A percentile compares a stretch with the other conserved stretches of the same genome.
These are phyloP conservation scores for Cenchrus americanus DNA, from an alignment of 176 grass and related monocot genomes.

Conservation along the genomic window DNA sequence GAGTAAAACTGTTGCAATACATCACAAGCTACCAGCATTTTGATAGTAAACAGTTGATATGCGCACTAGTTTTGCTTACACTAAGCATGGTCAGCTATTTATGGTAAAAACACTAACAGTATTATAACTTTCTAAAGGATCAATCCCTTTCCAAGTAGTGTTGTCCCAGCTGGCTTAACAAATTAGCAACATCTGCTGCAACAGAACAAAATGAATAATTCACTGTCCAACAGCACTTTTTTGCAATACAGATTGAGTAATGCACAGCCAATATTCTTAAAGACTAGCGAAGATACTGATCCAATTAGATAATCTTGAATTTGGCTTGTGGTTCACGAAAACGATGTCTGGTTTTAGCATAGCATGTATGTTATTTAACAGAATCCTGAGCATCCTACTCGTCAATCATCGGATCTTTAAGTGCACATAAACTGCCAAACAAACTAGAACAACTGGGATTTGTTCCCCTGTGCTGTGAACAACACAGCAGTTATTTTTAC, in stretches of 20 bases:
- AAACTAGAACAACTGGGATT: constrained; percentile 12
- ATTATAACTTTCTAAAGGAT: not conserved
- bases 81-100: not conserved
- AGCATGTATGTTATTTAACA: not conserved
- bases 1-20: not conserved
- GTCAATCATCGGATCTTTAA: constrained; percentile 5
- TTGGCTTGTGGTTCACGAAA: not conserved
- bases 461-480: constrained; percentile 3
- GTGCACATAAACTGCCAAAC: not conserved
- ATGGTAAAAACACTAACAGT: not conserved
- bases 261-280: not conserved
- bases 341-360: not conserved
- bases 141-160: not conserved
- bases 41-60: not conserved
- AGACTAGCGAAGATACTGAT: not conserved
- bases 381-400: not conserved
- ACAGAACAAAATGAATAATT: not conserved
- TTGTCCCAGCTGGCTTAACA: not conserved
- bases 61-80: not conserved
- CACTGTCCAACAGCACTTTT: not conserved
- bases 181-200: not conserved
- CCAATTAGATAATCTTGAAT: not conserved
- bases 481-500: not conserved
- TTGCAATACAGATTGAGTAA: not conserved
- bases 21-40: not conserved